Base-by-base conservation (phyloP, 192 early-diverging fungal genomes). In the Jimgerdemannia lactiflua region DNA sequence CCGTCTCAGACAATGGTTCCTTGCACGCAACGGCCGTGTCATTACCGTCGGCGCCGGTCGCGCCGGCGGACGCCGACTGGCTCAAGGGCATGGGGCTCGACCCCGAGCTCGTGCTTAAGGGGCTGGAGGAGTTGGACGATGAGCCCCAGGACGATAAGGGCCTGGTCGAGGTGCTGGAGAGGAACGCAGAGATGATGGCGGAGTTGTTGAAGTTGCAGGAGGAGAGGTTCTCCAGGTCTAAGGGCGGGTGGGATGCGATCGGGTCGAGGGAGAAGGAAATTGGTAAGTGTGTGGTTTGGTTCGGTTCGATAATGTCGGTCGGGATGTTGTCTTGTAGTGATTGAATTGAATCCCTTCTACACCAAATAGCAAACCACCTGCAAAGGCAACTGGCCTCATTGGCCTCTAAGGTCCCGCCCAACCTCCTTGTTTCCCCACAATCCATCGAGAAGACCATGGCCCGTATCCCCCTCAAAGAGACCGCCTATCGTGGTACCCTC, bases 401-500 rank as follows among this genome's bases (percentile, higher is more conserved):
- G 75, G 66, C 79, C n/a, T 64, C 69, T 4, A 70, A 80, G 40
- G 29, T 85, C 7, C 65, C 79, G 59, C 85, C 87, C 18, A 78
- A 80, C 3, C 76, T 70, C 10, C 73, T 86, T 9, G 79, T 79
- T 4, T 72, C 73, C 6, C 14, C 73, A 44, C 70, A 84, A 65
- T 75, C 74, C 3, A 75, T 88, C 41, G 82, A 85, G 66, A 71
- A 77, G 6, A 70, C 87, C 1, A 85, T 86, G 70, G 65, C 73
- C 8, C 73, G 70, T 20, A 76, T 85, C 4, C 83, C 87, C 14
- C 72, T 81, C 42, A 76, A 83, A 39, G 85, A 85, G 20, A 18
- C 85, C 3, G 76, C 80, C 10, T 89, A 83, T 67, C 71, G 77
- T n/a, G 87, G 87, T n/a, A 73, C 81, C 20, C 66, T 88, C 41